These are phyloP conservation scores for Paspalum vaginatum DNA, from an alignment of 176 grass and related monocot genomes.

Conservation along the genomic window DNA sequence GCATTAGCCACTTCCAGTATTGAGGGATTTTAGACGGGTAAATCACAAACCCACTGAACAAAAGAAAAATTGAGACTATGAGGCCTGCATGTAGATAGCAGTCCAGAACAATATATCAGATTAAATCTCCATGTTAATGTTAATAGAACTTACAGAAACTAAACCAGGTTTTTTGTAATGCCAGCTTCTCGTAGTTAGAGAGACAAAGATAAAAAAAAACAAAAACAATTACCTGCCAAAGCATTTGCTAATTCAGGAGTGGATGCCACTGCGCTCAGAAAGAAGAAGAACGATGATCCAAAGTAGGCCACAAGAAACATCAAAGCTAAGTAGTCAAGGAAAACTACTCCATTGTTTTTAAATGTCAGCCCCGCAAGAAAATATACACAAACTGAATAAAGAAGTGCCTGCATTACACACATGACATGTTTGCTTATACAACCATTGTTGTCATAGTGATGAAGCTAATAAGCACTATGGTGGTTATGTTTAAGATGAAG, in stretches of 20 bases:
- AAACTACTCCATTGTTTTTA: conserved; percentile 23
- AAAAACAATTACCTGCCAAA: conserved; percentile 32
- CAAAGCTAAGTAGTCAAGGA: conserved; percentile 29
- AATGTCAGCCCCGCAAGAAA: conserved; percentile 35
- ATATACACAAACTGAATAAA: conserved; percentile 38
- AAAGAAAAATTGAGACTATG: conserved; percentile 35
- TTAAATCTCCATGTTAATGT: not conserved
- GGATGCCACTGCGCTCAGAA: conserved; percentile 41
- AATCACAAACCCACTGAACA: conserved; percentile 47
- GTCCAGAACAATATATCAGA: not conserved
- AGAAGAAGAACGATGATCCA: conserved; percentile 43
- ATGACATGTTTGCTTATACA: conserved; percentile 9
- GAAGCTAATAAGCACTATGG: not conserved
- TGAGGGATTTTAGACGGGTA: conserved; percentile 41
- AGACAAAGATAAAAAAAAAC: not conserved
- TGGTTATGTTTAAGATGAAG: not conserved
- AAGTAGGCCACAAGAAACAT: conserved; percentile 45
- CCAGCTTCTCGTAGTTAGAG: not conserved
- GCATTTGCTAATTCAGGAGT: conserved; percentile 49
- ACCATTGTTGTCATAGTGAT: not conserved
- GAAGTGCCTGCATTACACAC: conserved; percentile 32
- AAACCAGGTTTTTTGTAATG: not conserved
- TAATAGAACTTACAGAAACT: not conserved
- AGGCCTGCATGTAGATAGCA: conserved; percentile 35
- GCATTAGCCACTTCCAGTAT: conserved; percentile 42